Evolutionary conservation across 2,329 filamentous ascomycete species (phyloP), one percentile per base, ranked within the genome.

Genomic region (Blastomyces parvus): DNA sequence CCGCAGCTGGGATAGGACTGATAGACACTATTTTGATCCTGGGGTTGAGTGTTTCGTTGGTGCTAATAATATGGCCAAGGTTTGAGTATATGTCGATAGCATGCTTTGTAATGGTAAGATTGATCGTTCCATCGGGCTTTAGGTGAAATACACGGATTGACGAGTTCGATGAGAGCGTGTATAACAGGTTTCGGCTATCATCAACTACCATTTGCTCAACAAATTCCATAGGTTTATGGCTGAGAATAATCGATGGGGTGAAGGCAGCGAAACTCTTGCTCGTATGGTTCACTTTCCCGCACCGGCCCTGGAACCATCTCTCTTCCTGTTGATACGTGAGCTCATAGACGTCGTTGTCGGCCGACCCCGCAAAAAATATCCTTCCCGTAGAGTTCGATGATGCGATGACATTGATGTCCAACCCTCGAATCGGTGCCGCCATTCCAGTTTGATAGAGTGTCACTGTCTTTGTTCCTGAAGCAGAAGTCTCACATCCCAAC

Each of bases 281-380:
- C 59, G 88, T 93, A 74, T 97, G 94, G 73, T 95, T 95, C 66
- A 93, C 86, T 77, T 92, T 96, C 65, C 88, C 87, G 73, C 90
- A 95, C 67, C 89, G 85, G 74, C 87, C 91, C 61, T 89, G 88
- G 73, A 99, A 99, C 94, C 94, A 99, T 69, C 89, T 88, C 77
- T 99, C 94, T 74, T 97, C 91, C 71, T 96, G 91, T 76, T 97
- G 93, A 74, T 99, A 99, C 69, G 89, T 92, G 62, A 99, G 84
- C 76, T 99, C 94, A 74, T 94, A 90, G 58, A 99, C 86, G 70
- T 97, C 92, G 67, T 91, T 91, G 67, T 93, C 90, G 60, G 82
- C 83, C 60, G 83, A 84, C 46, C 91, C 90, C 52, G 89, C 87
- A 71, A 97, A 96, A 80, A 99, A 99, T 67, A 99, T 94, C 65